These are phyloP conservation scores for Dissophora ornata DNA, from an alignment of 192 early-diverging fungal species.

Conservation along the genomic window DNA sequence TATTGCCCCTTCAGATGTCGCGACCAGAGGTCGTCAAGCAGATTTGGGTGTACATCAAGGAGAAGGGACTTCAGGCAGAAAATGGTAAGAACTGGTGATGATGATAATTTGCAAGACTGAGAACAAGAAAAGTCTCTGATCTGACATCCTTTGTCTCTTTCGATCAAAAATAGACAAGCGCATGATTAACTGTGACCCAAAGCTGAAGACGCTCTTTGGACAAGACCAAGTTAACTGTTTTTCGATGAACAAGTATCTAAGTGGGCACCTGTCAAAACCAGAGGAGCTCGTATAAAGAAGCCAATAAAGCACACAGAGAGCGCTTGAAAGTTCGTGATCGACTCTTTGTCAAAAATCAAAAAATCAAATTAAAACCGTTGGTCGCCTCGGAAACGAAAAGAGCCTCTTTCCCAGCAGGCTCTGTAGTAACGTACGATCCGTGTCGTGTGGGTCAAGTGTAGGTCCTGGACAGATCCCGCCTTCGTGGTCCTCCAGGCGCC, in stretches of 20 bases:
- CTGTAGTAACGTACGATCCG: too few relatives aligned
- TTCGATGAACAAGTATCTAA: constrained; percentile 69
- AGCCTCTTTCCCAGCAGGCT: too few relatives aligned
- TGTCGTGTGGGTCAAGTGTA: too few relatives aligned
- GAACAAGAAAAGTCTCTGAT: too few relatives aligned
- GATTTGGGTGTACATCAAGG: constrained; percentile 71
- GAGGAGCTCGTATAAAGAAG: constrained; percentile 10
- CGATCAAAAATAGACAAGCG: constrained; percentile 60
- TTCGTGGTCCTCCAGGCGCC: too few relatives aligned
- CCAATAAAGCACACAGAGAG: background rate
- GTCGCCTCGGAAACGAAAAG: too few relatives aligned
- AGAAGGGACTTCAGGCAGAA: constrained; percentile 65
- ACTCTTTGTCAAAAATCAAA: too few relatives aligned
- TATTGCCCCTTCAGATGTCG: too few relatives aligned
- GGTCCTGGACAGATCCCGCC: too few relatives aligned
- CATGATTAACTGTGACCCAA: constrained; percentile 63
- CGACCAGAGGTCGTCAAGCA: constrained; percentile 70
- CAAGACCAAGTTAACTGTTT: constrained; percentile 66
- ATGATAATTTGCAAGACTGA: background rate
- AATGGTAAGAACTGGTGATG: constrained; percentile 11
- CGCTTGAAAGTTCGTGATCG: too few relatives aligned
- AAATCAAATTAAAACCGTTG: too few relatives aligned
- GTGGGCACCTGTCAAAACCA: constrained; percentile 65
- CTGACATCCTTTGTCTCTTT: too few relatives aligned
- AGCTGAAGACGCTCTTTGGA: constrained; percentile 61